Percentiles rank a stretch among this genome's conserved stretches.
Evolutionary conservation across 139 green algal genomes (phyloP).

Genomic region (Bryopsis sp.): DNA sequence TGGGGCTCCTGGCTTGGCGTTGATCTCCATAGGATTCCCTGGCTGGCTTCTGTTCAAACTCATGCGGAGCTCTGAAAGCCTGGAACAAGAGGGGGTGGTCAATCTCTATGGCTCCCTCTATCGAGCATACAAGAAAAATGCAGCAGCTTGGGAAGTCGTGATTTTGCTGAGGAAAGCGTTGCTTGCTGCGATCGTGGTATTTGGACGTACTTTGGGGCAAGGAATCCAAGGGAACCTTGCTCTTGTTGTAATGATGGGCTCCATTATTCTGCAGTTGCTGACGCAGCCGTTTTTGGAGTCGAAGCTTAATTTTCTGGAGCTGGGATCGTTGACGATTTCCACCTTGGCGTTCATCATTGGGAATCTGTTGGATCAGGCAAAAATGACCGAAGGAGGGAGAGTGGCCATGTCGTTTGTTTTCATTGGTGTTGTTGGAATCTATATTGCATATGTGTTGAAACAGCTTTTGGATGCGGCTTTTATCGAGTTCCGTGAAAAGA

Average conservation of each 20-base stretch:
- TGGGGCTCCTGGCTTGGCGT: not conserved
- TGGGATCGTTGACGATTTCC: not conserved
- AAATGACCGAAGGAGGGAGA: not conserved
- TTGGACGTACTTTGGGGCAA: not conserved
- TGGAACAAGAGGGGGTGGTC: not conserved
- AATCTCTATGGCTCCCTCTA: not conserved
- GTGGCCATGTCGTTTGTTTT: no score
- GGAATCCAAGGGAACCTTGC: not conserved
- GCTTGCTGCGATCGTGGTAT: constrained; percentile 3
- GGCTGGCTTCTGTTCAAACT: not conserved
- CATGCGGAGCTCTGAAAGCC: not conserved
- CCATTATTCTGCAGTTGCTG: not conserved
- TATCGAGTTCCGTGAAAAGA: no score
- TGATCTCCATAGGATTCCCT: not conserved
- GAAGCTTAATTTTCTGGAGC: constrained; percentile 5
- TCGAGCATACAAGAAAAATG: not conserved
- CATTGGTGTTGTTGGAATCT: no score
- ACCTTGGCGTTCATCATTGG: constrained; percentile 2
- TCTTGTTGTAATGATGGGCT: not conserved
- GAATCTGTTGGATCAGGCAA: not conserved
- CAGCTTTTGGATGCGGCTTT: no score
- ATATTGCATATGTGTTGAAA: no score
- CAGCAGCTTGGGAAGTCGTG: constrained; percentile 1
- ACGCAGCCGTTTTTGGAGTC: not conserved
- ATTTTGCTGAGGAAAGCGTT: constrained; percentile 11